A percentile compares a stretch with the other conserved stretches of the same genome.
These are phyloP conservation scores for Colletotrichum lupini DNA, from an alignment of 2,329 filamentous ascomycete species.

Conservation along the genomic window DNA sequence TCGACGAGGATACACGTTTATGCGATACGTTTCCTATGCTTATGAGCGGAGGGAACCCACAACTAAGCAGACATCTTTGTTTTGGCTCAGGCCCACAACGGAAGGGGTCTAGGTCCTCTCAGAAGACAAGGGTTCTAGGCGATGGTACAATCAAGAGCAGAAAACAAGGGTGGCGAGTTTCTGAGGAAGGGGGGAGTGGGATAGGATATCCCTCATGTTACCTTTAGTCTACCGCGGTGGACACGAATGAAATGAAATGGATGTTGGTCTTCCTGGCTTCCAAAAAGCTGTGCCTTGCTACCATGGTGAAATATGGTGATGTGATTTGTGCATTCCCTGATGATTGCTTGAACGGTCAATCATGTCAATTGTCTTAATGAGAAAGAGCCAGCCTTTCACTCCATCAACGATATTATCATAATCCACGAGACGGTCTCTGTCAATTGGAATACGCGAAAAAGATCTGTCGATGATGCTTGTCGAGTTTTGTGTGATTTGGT, in stretches of 20 bases:
- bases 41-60: background rate
- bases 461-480: background rate
- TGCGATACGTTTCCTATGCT: background rate
- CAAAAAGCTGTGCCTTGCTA: background rate
- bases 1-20: background rate
- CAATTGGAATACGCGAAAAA: too few species aligned
- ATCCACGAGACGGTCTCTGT: too few species aligned
- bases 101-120: background rate
- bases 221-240: conserved; percentile 27
- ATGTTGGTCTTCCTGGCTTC: conserved; percentile 27
- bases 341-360: too few species aligned
- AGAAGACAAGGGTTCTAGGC: background rate
- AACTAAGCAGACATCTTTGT: background rate
- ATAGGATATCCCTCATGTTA: conserved; percentile 1
- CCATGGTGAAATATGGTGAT: background rate
- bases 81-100: background rate
- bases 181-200: background rate
- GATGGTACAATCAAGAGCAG: conserved; percentile 4
- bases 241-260: conserved; percentile 37
- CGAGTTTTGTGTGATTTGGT: background rate
- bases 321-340: background rate
- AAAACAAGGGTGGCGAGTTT: conserved; percentile 5
- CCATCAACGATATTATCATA: too few species aligned
- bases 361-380: too few species aligned
- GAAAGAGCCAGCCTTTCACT: background rate